Base-by-base conservation (phyloP, 176 grass and related monocot species). In the Puccinellia tenuiflora region DNA sequence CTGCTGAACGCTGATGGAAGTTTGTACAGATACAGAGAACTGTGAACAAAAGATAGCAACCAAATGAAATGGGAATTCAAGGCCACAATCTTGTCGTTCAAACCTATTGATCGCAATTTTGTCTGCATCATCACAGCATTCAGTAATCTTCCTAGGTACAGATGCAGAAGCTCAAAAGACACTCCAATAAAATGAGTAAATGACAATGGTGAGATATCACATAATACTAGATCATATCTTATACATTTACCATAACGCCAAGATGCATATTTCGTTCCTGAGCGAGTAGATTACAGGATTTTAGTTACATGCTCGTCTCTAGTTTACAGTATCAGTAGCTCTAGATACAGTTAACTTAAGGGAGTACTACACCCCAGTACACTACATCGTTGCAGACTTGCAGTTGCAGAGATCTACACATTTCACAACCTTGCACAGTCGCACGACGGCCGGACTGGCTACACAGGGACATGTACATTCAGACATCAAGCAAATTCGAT, bases 321-420 rank as follows among this genome's bases (percentile, higher is more conserved):
- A 48, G 46, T 1, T 82, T 40, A 69, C 79, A 87, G 50, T 11
- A 48, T 52, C 12, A 18, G 16, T 52, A 42, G 15, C 21, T 63
- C 18, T 72, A 72, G 25, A 11, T 33, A 88, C 67, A 79, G 37
- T 84, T 66, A 88, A 67, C 24, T 88, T 12, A 30, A 48, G 68
- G 68, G 55, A 35, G 24, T 39, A 22, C n/a, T 78, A 1, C 7
- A 51, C 22, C 47, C 34, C 22, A 31, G 25, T 11, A 68, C 20
- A 86, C 20, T 46, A 43, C 70, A 69, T 69, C 29, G 56, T 29
- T 59, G 9, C 30, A 31, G 52, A 47, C n/a, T n/a, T n/a, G n/a
- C n/a, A n/a, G n/a, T n/a, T n/a, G n/a, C n/a, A n/a, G 25, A 87
- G 50, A 57, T 47, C 21, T 68, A n/a, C 33, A 60, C 11, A 22